Percentiles rank a stretch among this genome's conserved stretches.
phyloP scores from a whole-genome alignment of 495 filamentous ascomycete species.

The Xylaria scruposa region DNA sequence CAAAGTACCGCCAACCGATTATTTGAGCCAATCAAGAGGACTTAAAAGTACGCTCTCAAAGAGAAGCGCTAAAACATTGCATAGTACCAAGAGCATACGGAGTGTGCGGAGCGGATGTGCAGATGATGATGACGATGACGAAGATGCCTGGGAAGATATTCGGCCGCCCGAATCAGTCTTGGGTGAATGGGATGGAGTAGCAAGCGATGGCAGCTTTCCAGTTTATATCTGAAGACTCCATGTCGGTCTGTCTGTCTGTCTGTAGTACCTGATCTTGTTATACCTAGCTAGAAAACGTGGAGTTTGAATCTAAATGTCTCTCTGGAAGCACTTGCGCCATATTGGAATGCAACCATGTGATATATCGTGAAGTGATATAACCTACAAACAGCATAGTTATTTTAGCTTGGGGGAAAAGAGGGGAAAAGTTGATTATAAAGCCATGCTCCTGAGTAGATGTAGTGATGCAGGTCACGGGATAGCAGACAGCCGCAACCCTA shows the following conservation, averaged over 20 bases:
- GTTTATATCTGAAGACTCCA: conserved; percentile 35
- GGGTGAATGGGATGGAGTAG: conserved; percentile 33
- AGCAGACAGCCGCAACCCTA: conserved; percentile 4
- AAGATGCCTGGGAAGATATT: conserved; percentile 41
- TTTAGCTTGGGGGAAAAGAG: background rate
- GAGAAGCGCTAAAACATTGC: conserved; percentile 28
- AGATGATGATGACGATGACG: conserved; percentile 36
- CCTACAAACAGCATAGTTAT: background rate
- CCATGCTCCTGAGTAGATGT: background rate
- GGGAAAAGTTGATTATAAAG: background rate
- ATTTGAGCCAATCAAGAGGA: conserved; percentile 25
- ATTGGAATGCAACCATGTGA: background rate
- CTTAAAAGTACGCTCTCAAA: conserved; percentile 24
- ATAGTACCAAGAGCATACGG: conserved; percentile 35
- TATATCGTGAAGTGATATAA: background rate
- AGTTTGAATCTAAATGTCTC: conserved; percentile 2
- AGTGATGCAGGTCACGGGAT: conserved; percentile 19
- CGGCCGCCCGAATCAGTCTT: conserved; percentile 34
- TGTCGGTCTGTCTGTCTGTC: background rate
- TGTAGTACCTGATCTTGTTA: conserved; percentile 11
- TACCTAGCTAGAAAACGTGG: conserved; percentile 8
- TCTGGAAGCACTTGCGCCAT: conserved; percentile 10
- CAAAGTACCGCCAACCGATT: conserved; percentile 25
- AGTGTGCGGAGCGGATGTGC: conserved; percentile 32
- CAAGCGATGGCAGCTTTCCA: conserved; percentile 40